Evolutionary conservation across 2,329 filamentous ascomycete species (phyloP).

Genomic region (Beauveria asiatica): DNA sequence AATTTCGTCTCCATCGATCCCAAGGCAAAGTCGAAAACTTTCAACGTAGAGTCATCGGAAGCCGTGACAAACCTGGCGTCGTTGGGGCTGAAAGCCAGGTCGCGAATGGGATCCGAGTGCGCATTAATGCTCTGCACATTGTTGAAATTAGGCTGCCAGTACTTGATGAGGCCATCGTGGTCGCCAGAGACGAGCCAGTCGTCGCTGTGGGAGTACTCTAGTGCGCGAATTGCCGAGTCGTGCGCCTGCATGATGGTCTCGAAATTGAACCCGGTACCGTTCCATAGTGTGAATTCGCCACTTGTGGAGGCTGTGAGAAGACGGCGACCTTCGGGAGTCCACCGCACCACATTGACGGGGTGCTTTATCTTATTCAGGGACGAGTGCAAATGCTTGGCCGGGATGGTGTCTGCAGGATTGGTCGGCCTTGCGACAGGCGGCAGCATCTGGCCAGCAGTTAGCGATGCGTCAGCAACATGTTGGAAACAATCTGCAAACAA

Average conservation of each 20-base stretch:
- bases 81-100: conserved; percentile 86
- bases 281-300: conserved; percentile 97
- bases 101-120: conserved; percentile 81
- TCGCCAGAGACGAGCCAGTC: conserved; percentile 96
- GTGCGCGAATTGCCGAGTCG: conserved; percentile 73
- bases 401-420: conserved; percentile 76
- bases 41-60: conserved; percentile 85
- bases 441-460: conserved; percentile 55
- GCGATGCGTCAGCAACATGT: conserved; percentile 13
- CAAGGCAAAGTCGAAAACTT: conserved; percentile 92
- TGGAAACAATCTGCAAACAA: conserved; percentile 38
- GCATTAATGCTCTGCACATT: conserved; percentile 93
- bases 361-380: conserved; percentile 98
- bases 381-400: conserved; percentile 93
- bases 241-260: conserved; percentile 99
- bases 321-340: conserved; percentile 91
- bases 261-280: conserved; percentile 98
- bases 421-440: conserved; percentile 70
- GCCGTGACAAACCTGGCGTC: conserved; percentile 95
- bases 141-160: conserved; percentile 99
- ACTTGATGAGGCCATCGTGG: conserved; percentile 92
- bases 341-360: conserved; percentile 91
- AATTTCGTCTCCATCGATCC: conserved; percentile 76
- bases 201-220: conserved; percentile 87
- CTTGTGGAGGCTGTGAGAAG: conserved; percentile 90